Evolutionary conservation across 1,284 basidiomycete species (phyloP).

Genomic region (Retiboletus fuscus): DNA sequence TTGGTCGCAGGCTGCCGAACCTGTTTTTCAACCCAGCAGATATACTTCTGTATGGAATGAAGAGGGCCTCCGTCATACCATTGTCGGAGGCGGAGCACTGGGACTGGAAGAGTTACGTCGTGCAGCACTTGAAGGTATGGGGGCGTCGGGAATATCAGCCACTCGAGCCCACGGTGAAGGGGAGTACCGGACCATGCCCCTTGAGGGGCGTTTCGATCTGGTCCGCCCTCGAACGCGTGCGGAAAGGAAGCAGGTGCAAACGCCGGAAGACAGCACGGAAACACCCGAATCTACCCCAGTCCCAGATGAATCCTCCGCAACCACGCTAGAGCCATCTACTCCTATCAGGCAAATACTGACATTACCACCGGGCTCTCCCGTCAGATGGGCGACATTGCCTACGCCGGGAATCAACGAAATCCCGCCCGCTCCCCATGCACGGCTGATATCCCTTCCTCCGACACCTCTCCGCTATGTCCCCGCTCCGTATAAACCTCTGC

Average conservation of each 20-base stretch:
- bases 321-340: conserved; percentile 41
- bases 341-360: conserved; percentile 41
- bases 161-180: conserved; percentile 41
- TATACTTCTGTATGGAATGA: conserved; percentile 47
- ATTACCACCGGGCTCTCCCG: conserved; percentile 39
- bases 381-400: conserved; percentile 57
- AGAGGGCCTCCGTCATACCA: conserved; percentile 51
- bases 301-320: conserved; percentile 19
- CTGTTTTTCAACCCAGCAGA: conserved; percentile 64
- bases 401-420: conserved; percentile 70
- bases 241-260: conserved; percentile 35
- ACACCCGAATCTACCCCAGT: conserved; percentile 22
- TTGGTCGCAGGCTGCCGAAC: conserved; percentile 62
- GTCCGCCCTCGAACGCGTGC: conserved; percentile 71
- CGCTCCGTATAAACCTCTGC: conserved; percentile 30
- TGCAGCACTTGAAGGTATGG: conserved; percentile 63
- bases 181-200: conserved; percentile 60
- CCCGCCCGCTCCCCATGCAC: conserved; percentile 55
- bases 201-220: conserved; percentile 88
- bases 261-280: conserved; percentile 13
- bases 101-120: conserved; percentile 78
- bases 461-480: conserved; percentile 43
- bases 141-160: conserved; percentile 24
- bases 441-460: conserved; percentile 48
- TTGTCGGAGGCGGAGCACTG: conserved; percentile 52